phyloP scores from a whole-genome alignment of 1,284 basidiomycete genomes.

The Cryptococcus amylolentus region DNA sequence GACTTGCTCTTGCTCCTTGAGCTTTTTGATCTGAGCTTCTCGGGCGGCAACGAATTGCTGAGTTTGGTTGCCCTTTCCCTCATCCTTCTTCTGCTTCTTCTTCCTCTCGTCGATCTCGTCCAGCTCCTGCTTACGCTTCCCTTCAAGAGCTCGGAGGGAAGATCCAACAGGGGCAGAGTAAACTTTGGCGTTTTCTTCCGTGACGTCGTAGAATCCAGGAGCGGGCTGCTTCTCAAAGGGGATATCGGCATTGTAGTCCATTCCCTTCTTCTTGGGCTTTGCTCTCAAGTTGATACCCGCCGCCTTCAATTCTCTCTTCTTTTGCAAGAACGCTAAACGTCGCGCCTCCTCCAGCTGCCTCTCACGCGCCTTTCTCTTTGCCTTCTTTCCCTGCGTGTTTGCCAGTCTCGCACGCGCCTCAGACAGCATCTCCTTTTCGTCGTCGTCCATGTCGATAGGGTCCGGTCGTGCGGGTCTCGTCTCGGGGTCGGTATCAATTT shows the following conservation, averaged over 20 bases:
- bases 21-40: constrained; percentile 93
- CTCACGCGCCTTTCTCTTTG: constrained; percentile 96
- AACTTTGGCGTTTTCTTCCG: constrained; percentile 86
- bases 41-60: constrained; percentile 89
- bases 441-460: constrained; percentile 99
- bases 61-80: constrained; percentile 61
- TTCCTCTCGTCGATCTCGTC: constrained; percentile 87
- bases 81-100: constrained; percentile 64
- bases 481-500: constrained; percentile 98
- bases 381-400: constrained; percentile 99
- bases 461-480: constrained; percentile 97
- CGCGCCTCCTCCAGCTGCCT: constrained; percentile 94
- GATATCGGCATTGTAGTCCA: constrained; percentile 99
- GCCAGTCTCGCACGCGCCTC: constrained; percentile 96
- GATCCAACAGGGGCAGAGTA: constrained; percentile 87
- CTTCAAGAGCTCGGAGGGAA: constrained; percentile 78
- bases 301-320: constrained; percentile 95
- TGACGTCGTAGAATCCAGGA: constrained; percentile 94
- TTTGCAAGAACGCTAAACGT: constrained; percentile 89
- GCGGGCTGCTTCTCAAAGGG: constrained; percentile 97
- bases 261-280: constrained; percentile 91
- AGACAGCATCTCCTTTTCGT: constrained; percentile 99
- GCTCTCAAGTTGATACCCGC: constrained; percentile 84
- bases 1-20: constrained; percentile 95
- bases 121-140: constrained; percentile 70